Percentiles rank a stretch among this genome's conserved stretches.
Conservation (phyloP, 1,139 yeast species). For the Blastobotrys apis region DNA sequence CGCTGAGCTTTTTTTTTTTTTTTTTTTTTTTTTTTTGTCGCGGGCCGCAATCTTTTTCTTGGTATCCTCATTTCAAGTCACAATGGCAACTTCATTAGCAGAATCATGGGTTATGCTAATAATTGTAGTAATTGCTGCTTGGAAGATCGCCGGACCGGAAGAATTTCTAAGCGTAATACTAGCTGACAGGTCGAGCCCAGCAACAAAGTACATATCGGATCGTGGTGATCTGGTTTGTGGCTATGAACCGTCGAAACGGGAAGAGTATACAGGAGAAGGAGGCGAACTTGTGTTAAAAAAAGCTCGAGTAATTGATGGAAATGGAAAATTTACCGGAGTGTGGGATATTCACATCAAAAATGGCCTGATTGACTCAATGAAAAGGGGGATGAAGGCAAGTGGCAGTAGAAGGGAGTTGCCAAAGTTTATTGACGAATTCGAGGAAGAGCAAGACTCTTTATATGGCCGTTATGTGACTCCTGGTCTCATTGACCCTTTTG, state of each 20-base stretch:
- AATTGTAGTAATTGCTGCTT: conserved; percentile 3
- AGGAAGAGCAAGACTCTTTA: background rate
- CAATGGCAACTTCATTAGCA: no score
- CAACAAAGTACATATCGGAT: background rate
- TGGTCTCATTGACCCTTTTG: conserved; percentile 10
- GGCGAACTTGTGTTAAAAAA: conserved; percentile 1
- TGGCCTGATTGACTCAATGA: conserved; percentile 6
- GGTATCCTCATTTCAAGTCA: no score
- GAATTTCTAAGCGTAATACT: background rate
- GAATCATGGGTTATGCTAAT: conserved; percentile 4
- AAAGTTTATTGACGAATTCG: background rate
- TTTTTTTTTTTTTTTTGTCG: no score
- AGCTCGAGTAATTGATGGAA: conserved; percentile 10
- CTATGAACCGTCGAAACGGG: background rate
- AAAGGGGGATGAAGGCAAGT: background rate
- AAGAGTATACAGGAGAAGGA: background rate
- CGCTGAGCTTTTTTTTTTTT: no score
- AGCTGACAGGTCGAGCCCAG: conserved; percentile 2
- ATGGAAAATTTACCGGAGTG: conserved; percentile 6
- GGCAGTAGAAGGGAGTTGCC: no score
- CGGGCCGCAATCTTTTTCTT: no score
- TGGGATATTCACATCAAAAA: conserved; percentile 1
- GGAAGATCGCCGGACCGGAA: conserved; percentile 5
- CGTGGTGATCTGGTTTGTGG: conserved; percentile 1
- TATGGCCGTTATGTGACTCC: conserved; percentile 11